Conservation (phyloP, 1,284 basidiomycete genomes). For the Ceratobasidium sp. region DNA sequence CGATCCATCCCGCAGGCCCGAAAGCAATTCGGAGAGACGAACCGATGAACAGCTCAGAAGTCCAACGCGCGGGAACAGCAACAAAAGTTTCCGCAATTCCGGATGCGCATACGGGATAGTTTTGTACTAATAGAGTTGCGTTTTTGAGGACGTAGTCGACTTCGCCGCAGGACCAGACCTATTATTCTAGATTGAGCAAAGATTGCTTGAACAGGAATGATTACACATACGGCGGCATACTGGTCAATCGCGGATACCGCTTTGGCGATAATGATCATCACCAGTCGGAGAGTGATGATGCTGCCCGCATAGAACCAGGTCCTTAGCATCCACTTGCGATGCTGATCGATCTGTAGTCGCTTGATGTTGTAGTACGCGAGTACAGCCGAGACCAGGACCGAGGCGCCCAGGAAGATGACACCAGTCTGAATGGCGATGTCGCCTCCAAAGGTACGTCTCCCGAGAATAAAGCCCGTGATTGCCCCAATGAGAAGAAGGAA, state of each 20-base stretch:
- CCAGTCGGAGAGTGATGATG: conserved; percentile 27
- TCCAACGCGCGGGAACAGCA: conserved; percentile 11
- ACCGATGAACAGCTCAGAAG: not conserved
- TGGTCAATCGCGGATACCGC: conserved; percentile 11
- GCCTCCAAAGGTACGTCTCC: conserved; percentile 37
- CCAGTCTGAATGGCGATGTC: conserved; percentile 25
- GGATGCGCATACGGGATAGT: not conserved
- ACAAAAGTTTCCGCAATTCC: not conserved
- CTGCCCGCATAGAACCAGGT: conserved; percentile 36
- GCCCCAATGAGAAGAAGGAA: conserved; percentile 21
- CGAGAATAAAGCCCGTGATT: conserved; percentile 26
- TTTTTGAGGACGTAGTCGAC: conserved; percentile 16
- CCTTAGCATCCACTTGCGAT: conserved; percentile 42
- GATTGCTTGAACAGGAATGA: no score
- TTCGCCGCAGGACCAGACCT: conserved; percentile 14
- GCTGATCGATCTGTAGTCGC: conserved; percentile 38
- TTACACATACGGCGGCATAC: conserved; percentile 34
- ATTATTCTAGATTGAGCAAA: no score
- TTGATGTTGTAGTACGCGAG: conserved; percentile 40
- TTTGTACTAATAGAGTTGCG: not conserved
- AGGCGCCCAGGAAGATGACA: conserved; percentile 12
- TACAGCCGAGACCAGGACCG: conserved; percentile 17
- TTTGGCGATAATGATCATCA: conserved; percentile 19
- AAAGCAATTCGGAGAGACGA: conserved; percentile 25
- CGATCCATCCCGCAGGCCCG: conserved; percentile 27